Base-by-base conservation (phyloP, 163 green algal species). In the Prototheca cutis region DNA sequence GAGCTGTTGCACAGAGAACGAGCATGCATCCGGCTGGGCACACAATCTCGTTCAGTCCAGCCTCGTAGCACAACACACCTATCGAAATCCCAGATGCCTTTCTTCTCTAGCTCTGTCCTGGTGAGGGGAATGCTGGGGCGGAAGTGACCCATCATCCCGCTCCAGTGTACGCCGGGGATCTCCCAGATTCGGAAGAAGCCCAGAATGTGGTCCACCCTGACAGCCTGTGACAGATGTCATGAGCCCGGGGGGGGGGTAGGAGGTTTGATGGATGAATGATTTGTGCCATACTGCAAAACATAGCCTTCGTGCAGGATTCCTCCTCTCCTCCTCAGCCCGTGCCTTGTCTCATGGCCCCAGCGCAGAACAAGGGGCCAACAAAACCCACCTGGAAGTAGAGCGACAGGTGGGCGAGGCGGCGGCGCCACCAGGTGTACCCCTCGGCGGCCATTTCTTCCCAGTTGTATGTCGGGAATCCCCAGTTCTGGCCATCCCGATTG, bases 381-480 rank as follows among this genome's bases (percentile, higher is more conserved):
- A n/a, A n/a, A 45, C 36, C 13, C 17, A 87, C 87, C 13, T 80
- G 78, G 74, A 98, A 98, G 76, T 96, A 98, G 75, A 86, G 72
- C 13, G 76, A 63, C 70, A 94, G 78, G 66, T 85, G 76, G 1
- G 33, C 53, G 39, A 97, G 80, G 5, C 87, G 78, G 4, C 58
- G 57, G 10, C 77, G 71, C 84, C 87, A 96, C 88, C 89, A 97
- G 40, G 40, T 18, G 72, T 89, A 96, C 33, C 76, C 76, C 62
- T 95, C 85, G 21, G 84, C 76, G 5, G 72, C 72, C 90, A 97
- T 97, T 34, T 85, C 84, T 62, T 93, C 84, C 91, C 91, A 98
- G 63, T 95, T 86, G 75, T 98, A 98, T 10, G 88, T 95, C 53
- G 91, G 91, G 76, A 98, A 98, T 56, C 90, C 90, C 90, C 90